phyloP scores from a whole-genome alignment of 495 filamentous ascomycete genomes.

The Hyphodiscus hymeniophilus region DNA sequence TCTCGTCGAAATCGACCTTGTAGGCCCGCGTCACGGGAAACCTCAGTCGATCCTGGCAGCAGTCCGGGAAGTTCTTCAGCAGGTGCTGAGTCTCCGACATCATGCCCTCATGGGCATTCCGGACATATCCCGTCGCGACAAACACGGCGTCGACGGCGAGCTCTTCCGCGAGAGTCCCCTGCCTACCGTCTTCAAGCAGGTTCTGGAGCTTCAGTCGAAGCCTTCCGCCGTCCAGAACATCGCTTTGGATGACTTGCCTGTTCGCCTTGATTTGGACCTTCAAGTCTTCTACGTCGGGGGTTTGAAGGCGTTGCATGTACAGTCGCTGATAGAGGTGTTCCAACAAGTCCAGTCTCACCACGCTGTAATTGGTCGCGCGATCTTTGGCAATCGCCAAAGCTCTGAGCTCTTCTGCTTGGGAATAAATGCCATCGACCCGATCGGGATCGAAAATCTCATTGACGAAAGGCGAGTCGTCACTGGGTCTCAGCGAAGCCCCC shows the following conservation, averaged over 20 bases:
- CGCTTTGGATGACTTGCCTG: conserved; percentile 42
- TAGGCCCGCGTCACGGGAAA: conserved; percentile 58
- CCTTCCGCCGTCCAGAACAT: conserved; percentile 27
- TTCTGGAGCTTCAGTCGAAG: conserved; percentile 28
- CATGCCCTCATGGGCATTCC: conserved; percentile 70
- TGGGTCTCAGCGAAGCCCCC: conserved; percentile 71
- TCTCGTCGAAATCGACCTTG: conserved; percentile 55
- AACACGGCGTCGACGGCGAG: conserved; percentile 75
- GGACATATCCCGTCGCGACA: conserved; percentile 78
- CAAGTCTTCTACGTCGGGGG: conserved; percentile 64
- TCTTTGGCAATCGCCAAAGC: conserved; percentile 53
- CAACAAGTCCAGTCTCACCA: conserved; percentile 79
- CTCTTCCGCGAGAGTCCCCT: conserved; percentile 9
- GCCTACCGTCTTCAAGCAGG: conserved; percentile 3
- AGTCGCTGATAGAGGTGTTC: conserved; percentile 77
- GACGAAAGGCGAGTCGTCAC: conserved; percentile 93
- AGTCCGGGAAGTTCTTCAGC: conserved; percentile 35
- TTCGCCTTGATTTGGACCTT: conserved; percentile 67
- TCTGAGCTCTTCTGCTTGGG: conserved; percentile 51
- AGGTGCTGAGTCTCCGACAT: conserved; percentile 55
- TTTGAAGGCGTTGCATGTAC: conserved; percentile 73
- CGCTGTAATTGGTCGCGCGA: conserved; percentile 84
- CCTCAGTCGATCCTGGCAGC: conserved; percentile 8
- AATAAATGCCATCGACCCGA: conserved; percentile 65
- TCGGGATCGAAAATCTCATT: conserved; percentile 94